These are phyloP conservation scores for Pichia californica DNA, from an alignment of 805 yeast species.

Conservation along the genomic window DNA sequence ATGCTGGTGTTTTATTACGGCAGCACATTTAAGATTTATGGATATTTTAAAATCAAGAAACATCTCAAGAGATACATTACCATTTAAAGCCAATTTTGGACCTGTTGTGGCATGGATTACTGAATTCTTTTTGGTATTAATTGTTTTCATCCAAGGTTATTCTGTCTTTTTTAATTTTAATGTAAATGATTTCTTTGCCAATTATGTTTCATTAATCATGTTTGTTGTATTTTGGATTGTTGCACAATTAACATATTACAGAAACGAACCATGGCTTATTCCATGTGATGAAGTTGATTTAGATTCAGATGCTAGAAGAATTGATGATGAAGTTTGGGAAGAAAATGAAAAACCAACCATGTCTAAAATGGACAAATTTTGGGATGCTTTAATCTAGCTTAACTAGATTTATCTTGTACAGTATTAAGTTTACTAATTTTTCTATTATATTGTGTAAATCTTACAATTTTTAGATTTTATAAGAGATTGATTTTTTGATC, in stretches of 20 bases:
- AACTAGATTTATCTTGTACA: neutral
- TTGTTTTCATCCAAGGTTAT: conserved; percentile 70
- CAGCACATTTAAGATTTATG: conserved; percentile 67
- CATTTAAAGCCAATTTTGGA: conserved; percentile 68
- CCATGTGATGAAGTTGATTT: conserved; percentile 55
- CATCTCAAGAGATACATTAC: conserved; percentile 60
- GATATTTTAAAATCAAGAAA: conserved; percentile 53
- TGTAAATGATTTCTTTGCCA: conserved; percentile 56
- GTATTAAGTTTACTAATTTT: too few species aligned
- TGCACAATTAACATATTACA: conserved; percentile 43
- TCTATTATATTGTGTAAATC: too few species aligned
- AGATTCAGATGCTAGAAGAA: conserved; percentile 16
- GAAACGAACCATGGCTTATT: conserved; percentile 40
- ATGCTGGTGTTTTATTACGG: conserved; percentile 64
- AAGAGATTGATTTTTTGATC: too few species aligned
- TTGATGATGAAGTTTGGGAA: conserved; percentile 47
- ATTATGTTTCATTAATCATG: conserved; percentile 63
- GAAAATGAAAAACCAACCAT: conserved; percentile 25
- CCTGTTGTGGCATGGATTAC: conserved; percentile 66
- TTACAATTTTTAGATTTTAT: too few species aligned
- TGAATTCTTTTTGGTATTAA: conserved; percentile 42
- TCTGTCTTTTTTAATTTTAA: conserved; percentile 50
- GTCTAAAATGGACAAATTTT: conserved; percentile 10
- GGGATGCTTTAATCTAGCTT: conserved; percentile 9
- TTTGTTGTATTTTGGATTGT: conserved; percentile 50